Evolutionary conservation across 805 yeast species (phyloP), one percentile per base, ranked within the genome.

Genomic region (Wickerhamiella occidentalis): DNA sequence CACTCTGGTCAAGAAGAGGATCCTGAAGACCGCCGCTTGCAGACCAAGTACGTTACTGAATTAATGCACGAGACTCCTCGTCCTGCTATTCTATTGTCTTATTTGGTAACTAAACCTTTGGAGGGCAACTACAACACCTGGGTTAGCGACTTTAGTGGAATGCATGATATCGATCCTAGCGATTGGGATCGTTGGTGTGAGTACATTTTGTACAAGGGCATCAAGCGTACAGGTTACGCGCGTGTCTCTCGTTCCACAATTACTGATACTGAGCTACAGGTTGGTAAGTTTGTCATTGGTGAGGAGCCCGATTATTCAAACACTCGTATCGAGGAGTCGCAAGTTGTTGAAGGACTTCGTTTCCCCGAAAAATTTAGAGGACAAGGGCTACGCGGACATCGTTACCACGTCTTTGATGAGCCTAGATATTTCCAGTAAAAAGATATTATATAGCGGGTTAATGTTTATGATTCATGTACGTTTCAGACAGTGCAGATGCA

Each of bases 1-100:
- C 98, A 92, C 64, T 79, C 92, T 41, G 98, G 98, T 3, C 98
- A 92, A 68, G 97, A 92, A 64, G 97, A 92, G 70, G 98, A 92
- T 63, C 87, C 72, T 2, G 95, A 87, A 63, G 98, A 92, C 66
- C 77, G 98, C 59, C 72, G 92, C 56, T 70, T 86, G 57, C 98
- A 92, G 68, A 78, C 90, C 57, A 71, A 78, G 53, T 84, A 78
- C 1, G 72, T 92, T 40, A 75, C 82, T 28, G 79, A 78, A 33
- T 72, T 92, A 41, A 86, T 92, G 95, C 90, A 82, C 2, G 71
- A 79, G 13, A 74, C 83, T n/a, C 71, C 77, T 40, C 76, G 86
- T 51, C 98, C 97, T n/a, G 68, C 85, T 63, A 76, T 92, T 12
- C 71, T 92, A 56, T 72, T 92, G 61, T 85, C 96, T 66, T 92